Evolutionary conservation across 768 basidiomycete species (phyloP), one percentile per base, ranked within the genome.

Genomic region (Russula dissimulans): DNA sequence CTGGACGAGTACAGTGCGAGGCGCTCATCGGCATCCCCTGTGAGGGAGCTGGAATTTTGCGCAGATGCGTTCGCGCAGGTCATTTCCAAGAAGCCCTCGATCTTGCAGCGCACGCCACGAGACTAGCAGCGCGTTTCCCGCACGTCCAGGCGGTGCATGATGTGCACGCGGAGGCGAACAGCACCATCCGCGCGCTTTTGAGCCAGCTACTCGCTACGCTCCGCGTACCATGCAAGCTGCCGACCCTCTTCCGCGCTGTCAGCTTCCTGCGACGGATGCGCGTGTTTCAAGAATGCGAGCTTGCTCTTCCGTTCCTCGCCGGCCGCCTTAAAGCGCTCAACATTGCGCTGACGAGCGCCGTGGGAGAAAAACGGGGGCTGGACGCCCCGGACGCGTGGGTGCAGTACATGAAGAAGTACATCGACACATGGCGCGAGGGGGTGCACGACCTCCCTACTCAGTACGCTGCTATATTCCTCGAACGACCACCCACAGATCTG

Each of bases 81-180:
- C 88, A 90, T 72, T 97, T 94, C 74, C 79, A 85, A 55, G 97
- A 98, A 69, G 95, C 94, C 0, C 80, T 98, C 58, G 87, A 92
- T 31, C 80, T 98, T 42, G 81, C 88, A 5, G 76, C 81, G 29
- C 93, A 95, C 71, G 85, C 87, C 0, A 59, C 77, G 74, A 38
- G 68, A 69, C 56, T 77, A 74, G 45, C 77, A 72, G 60, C 72
- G 73, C 57, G 73, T 73, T 67, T 71, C 75, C 67, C 74, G 71
- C 42, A 71, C 71, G 60, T 80, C 80, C 29, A 76, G 55, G 77
- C 86, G 66, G 71, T 87, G 67, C 74, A 79, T 55, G 82, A 86
- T 50, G 74, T 91, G 56, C 81, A 81, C 18, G 75, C 81, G 29
- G 85, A 90, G 71, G 83, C 86, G 31, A 81, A 85, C 57, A 77